These are phyloP conservation scores for Akanthomyces lecanii DNA, from an alignment of 2,329 filamentous ascomycete species.

Conservation along the genomic window DNA sequence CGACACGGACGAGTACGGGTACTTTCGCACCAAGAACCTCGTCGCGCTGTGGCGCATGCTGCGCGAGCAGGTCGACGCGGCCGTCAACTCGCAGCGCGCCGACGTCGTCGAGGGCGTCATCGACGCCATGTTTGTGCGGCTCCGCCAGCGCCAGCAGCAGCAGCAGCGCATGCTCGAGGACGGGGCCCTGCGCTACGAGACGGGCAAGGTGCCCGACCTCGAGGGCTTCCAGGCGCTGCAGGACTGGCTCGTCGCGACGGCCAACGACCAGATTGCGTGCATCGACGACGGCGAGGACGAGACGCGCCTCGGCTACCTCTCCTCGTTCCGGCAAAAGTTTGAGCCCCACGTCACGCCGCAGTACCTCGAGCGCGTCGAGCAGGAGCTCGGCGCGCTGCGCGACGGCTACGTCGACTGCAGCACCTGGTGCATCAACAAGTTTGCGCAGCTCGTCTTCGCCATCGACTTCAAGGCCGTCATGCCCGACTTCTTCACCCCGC, in stretches of 20 bases:
- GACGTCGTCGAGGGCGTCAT: slow-evolving; percentile 95
- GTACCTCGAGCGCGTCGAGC: slow-evolving; percentile 70
- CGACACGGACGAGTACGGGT: slow-evolving; percentile 82
- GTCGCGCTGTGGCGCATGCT: slow-evolving; percentile 98
- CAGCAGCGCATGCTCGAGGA: slow-evolving; percentile 89
- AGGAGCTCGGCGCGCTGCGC: slow-evolving; percentile 69
- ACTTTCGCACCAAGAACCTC: slow-evolving; percentile 86
- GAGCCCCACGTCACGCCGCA: slow-evolving; percentile 73
- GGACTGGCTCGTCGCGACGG: slow-evolving; percentile 94
- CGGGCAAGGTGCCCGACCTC: slow-evolving; percentile 48
- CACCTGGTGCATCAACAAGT: slow-evolving; percentile 86
- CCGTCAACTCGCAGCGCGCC: slow-evolving; percentile 75
- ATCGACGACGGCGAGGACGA: slow-evolving; percentile 87
- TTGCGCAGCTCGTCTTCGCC: slow-evolving; percentile 80
- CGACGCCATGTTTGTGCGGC: slow-evolving; percentile 87
- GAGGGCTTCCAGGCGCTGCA: slow-evolving; percentile 75
- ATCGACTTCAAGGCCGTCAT: slow-evolving; percentile 85
- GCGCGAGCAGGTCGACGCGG: slow-evolving; percentile 83
- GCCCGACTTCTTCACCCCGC: slow-evolving; percentile 82
- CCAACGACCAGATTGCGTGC: slow-evolving; percentile 97
- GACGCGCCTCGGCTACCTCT: slow-evolving; percentile 73
- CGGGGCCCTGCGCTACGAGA: slow-evolving; percentile 72
- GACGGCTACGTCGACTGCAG: slow-evolving; percentile 94
- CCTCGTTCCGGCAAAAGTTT: slow-evolving; percentile 79
- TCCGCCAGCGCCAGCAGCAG: slow-evolving; percentile 75